Evolutionary conservation across 225 moss, liverwort and hornwort genomes (phyloP).

Genomic region (Anthoceros angustus): DNA sequence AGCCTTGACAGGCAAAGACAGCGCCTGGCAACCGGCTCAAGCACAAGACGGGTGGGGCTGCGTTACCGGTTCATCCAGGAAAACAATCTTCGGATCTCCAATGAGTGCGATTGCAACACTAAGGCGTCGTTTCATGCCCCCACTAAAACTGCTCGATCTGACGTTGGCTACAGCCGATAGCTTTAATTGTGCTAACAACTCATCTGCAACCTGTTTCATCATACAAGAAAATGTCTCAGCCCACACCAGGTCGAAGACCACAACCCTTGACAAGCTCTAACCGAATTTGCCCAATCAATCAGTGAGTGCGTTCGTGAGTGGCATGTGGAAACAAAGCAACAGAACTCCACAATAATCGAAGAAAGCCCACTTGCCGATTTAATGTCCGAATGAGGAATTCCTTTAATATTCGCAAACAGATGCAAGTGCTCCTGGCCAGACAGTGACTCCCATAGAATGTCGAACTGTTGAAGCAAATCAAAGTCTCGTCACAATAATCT

Average conservation of each 20-base stretch:
- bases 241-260: no score
- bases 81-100: slow-evolving; percentile 77
- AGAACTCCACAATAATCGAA: no score
- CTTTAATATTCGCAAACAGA: slow-evolving; percentile 80
- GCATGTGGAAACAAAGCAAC: no score
- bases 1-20: background rate
- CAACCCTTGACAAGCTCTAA: no score
- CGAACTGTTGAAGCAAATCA: no score
- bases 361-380: no score
- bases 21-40: no score
- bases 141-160: slow-evolving; percentile 85
- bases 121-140: slow-evolving; percentile 95
- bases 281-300: no score
- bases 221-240: no score
- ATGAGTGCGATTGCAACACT: slow-evolving; percentile 95
- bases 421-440: slow-evolving; percentile 78
- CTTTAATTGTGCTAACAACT: slow-evolving; percentile 63
- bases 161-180: slow-evolving; percentile 56
- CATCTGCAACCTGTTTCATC: slow-evolving; percentile 38
- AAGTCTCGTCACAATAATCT: no score
- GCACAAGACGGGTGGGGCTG: no score
- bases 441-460: slow-evolving; percentile 80
- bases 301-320: no score
- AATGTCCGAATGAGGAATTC: slow-evolving; percentile 41
- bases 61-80: slow-evolving; percentile 81